Base-by-base conservation (phyloP, 1,284 basidiomycete genomes). In the Coniophora puteana region DNA sequence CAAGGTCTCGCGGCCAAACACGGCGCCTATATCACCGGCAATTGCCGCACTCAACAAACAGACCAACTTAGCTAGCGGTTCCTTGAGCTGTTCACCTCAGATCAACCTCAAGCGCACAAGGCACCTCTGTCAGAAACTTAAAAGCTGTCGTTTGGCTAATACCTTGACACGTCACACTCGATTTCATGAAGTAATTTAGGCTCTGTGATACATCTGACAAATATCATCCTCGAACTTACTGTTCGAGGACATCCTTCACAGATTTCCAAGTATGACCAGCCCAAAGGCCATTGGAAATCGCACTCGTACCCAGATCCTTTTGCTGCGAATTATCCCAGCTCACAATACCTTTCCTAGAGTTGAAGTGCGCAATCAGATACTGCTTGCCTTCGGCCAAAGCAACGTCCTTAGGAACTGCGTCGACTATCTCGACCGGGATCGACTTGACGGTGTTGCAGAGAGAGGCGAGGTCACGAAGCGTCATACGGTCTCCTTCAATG, bases 401-500 rank as follows among this genome's bases (percentile, higher is more conserved):
- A 40, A 51, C 59, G 13, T 51, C 58, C n/a, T 59, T 51, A 1
- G 58, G 58, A 20, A 62, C 50, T 24, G 58, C 45, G 8, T 42
- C 40, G 28, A 61, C 49, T 21, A 51, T 51, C 7, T 11, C 44
- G 25, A 58, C 40, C 2, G 57, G 46, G 11, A 60, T 48, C 1
- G 49, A 47, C 10, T 28, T 13, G 31, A 38, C 36, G 12, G 51
- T 48, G 20, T 49, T 55, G 32, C 61, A 63, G 18, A 61, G 44
- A n/a, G 48, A 40, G 3, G 51, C 58, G 18, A 53, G 38, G 1
- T 46, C 38, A 16, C 45, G 34, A 10, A 62, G 58, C 3, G 60
- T 41, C 5, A 28, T 52, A 10, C 61, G 64, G 34, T 67, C 59
- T 6, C 68, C 68, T 46, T 72, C 54, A 18, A 71, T 55, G 25